phyloP scores from a whole-genome alignment of 2,329 filamentous ascomycete genomes.

The Cordyceps fumosorosea region DNA sequence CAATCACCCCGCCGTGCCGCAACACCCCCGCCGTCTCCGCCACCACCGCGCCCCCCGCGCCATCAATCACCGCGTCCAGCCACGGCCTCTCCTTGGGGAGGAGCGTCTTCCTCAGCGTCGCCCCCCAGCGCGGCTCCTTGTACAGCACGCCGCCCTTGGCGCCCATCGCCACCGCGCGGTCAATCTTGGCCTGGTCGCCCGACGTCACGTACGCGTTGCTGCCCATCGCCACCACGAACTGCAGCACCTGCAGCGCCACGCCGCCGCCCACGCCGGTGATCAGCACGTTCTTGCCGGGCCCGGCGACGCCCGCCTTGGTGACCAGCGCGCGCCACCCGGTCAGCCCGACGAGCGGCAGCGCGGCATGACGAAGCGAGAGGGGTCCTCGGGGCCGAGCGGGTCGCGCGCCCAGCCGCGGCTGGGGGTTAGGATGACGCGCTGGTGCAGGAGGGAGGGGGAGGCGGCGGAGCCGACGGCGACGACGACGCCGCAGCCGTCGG shows the following conservation, averaged over 20 bases:
- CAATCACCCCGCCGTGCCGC: conserved; percentile 77
- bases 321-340: conserved; percentile 85
- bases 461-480: conserved; percentile 51
- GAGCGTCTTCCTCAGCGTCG: conserved; percentile 52
- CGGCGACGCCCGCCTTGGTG: conserved; percentile 63
- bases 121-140: conserved; percentile 73
- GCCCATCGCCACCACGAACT: conserved; percentile 70
- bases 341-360: conserved; percentile 75
- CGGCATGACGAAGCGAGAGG: conserved; percentile 60
- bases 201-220: conserved; percentile 78
- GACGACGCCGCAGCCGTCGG: conserved; percentile 76
- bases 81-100: conserved; percentile 61
- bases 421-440: conserved; percentile 73
- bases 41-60: conserved; percentile 82
- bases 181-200: conserved; percentile 67
- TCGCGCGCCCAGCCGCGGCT: conserved; percentile 68
- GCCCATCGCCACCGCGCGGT: conserved; percentile 63
- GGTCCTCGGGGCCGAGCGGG: conserved; percentile 66
- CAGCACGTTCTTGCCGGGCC: conserved; percentile 65
- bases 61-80: conserved; percentile 82
- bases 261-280: conserved; percentile 91
- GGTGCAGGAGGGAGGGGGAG: conserved; percentile 38
- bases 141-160: conserved; percentile 80
- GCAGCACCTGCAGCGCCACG: conserved; percentile 74
- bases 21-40: conserved; percentile 60